Conservation (phyloP, 805 yeast genomes). For the Monosporozyma aerobia region DNA sequence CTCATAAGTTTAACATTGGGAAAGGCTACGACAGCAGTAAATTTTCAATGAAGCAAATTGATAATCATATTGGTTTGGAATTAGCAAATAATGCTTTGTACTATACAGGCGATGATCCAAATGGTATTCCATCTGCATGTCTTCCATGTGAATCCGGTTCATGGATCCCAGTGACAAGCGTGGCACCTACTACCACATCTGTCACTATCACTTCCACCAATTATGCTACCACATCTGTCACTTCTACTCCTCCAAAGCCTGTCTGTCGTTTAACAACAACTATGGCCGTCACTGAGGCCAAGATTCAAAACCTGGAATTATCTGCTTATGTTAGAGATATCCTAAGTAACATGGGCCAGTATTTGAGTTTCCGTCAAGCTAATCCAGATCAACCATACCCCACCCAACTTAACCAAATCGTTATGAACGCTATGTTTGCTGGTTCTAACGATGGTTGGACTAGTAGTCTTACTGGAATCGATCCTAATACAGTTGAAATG, state of each 20-base stretch:
- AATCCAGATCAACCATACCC: too few relatives aligned
- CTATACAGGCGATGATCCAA: conserved; percentile 4
- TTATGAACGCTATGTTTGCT: conserved; percentile 1
- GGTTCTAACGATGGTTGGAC: conserved; percentile 28
- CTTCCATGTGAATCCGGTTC: conserved; percentile 3
- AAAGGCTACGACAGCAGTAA: conserved; percentile 6
- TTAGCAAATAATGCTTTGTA: conserved; percentile 5
- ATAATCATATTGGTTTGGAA: conserved; percentile 3
- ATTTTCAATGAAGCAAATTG: conserved; percentile 1
- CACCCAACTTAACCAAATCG: too few relatives aligned
- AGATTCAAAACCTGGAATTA: neutral
- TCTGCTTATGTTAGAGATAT: neutral
- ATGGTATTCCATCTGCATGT: conserved; percentile 2
- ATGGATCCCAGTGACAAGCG: conserved; percentile 4
- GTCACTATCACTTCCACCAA: neutral
- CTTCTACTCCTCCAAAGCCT: neutral
- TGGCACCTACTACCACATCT: neutral
- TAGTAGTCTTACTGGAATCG: conserved; percentile 19
- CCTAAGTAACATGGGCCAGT: neutral
- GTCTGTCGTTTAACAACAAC: neutral
- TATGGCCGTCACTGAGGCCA: neutral
- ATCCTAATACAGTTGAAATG: conserved; percentile 19
- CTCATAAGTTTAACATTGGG: conserved; percentile 9
- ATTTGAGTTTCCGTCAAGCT: too few relatives aligned
- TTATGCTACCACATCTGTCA: neutral